Base-by-base conservation (phyloP, 495 filamentous ascomycete genomes). In the Hypoxylon trugodes region DNA sequence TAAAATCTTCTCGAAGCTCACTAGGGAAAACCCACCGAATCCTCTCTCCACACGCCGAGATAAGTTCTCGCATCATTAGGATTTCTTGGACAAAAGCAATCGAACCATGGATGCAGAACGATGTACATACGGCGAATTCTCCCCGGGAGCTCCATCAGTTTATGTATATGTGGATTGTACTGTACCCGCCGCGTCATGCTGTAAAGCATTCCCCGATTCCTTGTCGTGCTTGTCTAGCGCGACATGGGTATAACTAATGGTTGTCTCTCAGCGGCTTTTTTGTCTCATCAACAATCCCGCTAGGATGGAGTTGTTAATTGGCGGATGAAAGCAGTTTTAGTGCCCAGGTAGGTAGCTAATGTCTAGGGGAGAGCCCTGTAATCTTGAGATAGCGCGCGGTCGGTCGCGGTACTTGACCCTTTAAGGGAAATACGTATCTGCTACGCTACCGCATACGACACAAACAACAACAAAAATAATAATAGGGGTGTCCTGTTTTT, bases 161-260 rank as follows among this genome's bases (percentile, higher is more conserved):
- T 51, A 43, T 51, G 48, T 37, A 45, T 40, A 43, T 60, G 19
- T 36, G 21, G 30, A 52, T 35, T 47, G 57, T 66, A 56, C 60
- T 32, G 30, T 36, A 49, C 28, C 13, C 37, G 64, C 58, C 64
- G 64, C 64, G 64, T 67, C 64, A 67, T 67, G 52, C 64, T 67
- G 58, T 67, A 35, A 62, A 67, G 64, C 52, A 54, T 49, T 46
- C 41, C 40, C 64, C 52, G 52, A 57, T 60, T 45, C 68, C 66
- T 59, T 63, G 57, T 68, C 40, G 53, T 68, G 59, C 74, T 67
- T 74, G 73, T 71, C 59, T 76, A 77, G 76, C 76, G 76, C 62
- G 71, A 60, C 57, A 46, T 61, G 40, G 58, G 1, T 21, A 58
- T 59, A 67, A 57, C 74, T 74, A 76, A 75, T 76, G 60, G 68